phyloP scores from a whole-genome alignment of 768 basidiomycete genomes.

The Mycena albidolilacea region DNA sequence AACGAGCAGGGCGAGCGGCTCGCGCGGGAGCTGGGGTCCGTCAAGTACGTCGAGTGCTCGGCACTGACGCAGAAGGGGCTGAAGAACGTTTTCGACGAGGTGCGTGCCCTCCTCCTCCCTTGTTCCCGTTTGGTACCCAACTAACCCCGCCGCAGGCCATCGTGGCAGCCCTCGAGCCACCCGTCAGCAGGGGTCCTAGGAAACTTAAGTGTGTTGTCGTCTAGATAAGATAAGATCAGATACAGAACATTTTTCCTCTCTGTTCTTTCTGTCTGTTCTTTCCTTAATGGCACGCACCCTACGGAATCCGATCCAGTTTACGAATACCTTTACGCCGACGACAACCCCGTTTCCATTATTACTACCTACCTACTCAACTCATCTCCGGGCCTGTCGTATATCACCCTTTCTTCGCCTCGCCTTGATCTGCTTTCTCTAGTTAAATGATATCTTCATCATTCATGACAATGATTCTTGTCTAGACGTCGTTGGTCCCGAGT shows the following conservation, averaged over 20 bases:
- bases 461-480: not conserved
- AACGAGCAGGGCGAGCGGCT: conserved; percentile 93
- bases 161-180: conserved; percentile 98
- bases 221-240: conserved; percentile 49
- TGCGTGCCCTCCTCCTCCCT: conserved; percentile 53
- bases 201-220: conserved; percentile 84
- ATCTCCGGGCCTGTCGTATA: conserved; percentile 46
- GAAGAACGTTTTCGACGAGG: conserved; percentile 99
- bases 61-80: conserved; percentile 99
- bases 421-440: conserved; percentile 55
- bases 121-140: conserved; percentile 9
- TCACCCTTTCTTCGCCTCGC: conserved; percentile 38
- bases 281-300: conserved; percentile 31
- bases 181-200: conserved; percentile 87
- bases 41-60: conserved; percentile 99
- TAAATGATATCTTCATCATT: conserved; percentile 54
- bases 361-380: conserved; percentile 32
- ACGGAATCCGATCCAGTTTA: conserved; percentile 45
- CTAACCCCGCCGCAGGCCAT: conserved; percentile 77
- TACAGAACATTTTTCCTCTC: conserved; percentile 22
- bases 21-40: conserved; percentile 97
- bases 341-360: conserved; percentile 50
- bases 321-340: conserved; percentile 57
- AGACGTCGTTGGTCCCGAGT: too few species aligned
- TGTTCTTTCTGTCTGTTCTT: too few species aligned